These are phyloP conservation scores for Astragalus membranaceus DNA, from an alignment of 306 rosid species.

Conservation along the genomic window DNA sequence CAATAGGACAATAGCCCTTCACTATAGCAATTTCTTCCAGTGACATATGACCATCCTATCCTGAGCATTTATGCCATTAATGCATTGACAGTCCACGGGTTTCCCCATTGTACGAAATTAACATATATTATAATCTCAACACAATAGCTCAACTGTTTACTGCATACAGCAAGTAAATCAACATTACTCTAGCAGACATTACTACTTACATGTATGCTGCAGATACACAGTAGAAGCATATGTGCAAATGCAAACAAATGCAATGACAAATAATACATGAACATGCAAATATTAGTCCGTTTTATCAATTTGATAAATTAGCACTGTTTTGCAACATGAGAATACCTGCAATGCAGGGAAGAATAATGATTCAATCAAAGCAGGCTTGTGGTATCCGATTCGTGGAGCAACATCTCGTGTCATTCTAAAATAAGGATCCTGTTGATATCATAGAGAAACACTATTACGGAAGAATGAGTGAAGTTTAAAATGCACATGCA, in stretches of 20 bases:
- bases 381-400: constrained; percentile 73
- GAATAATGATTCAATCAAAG: constrained; percentile 79
- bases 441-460: constrained; percentile 26
- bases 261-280: neutral
- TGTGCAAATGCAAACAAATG: neutral
- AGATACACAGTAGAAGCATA: neutral
- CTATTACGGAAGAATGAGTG: neutral
- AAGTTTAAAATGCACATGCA: constrained; percentile 6
- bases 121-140: neutral
- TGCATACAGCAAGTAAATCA: neutral
- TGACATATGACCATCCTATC: neutral
- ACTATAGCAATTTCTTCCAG: neutral
- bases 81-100: neutral
- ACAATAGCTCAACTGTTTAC: neutral
- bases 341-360: constrained; percentile 95
- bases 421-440: constrained; percentile 99
- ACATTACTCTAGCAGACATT: neutral
- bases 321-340: neutral
- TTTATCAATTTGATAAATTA: neutral
- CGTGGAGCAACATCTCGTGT: constrained; percentile 95
- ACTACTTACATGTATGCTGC: neutral
- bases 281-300: neutral
- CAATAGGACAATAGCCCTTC: neutral
- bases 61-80: too few species aligned
- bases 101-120: neutral